Conservation (phyloP, 2,329 filamentous ascomycete species). For the Penicillium italicum region DNA sequence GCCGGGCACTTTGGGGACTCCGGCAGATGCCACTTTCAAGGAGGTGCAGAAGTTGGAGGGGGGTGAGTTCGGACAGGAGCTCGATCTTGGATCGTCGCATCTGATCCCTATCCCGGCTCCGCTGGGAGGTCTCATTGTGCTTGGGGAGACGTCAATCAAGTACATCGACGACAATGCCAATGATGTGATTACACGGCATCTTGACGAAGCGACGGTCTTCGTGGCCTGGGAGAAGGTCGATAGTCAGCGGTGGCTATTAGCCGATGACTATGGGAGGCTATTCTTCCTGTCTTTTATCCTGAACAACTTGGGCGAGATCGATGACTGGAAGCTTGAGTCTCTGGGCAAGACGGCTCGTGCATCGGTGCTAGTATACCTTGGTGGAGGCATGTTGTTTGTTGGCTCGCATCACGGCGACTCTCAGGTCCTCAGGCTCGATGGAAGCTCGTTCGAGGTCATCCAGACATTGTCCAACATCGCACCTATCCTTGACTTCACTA, state of each 20-base stretch:
- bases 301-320: conserved; percentile 61
- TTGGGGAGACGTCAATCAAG: conserved; percentile 75
- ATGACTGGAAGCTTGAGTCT: conserved; percentile 65
- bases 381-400: conserved; percentile 67
- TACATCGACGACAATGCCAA: conserved; percentile 79
- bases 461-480: conserved; percentile 82
- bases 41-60: conserved; percentile 40
- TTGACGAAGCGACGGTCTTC: conserved; percentile 77
- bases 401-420: conserved; percentile 92
- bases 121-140: conserved; percentile 65
- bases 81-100: conserved; percentile 60
- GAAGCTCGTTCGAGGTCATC: conserved; percentile 62
- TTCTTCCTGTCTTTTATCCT: conserved; percentile 79
- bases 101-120: conserved; percentile 60
- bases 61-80: conserved; percentile 46
- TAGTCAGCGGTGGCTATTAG: conserved; percentile 76
- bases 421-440: conserved; percentile 67
- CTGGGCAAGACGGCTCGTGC: conserved; percentile 71
- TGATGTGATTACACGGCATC: conserved; percentile 59
- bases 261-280: conserved; percentile 83
- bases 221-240: conserved; percentile 89
- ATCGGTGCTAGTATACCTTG: conserved; percentile 71
- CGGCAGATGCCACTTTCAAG: conserved; percentile 53
- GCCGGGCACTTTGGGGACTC: conserved; percentile 43
- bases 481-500: conserved; percentile 85